Percentiles rank a stretch among this genome's conserved stretches.
phyloP scores from a whole-genome alignment of 805 yeast species.

The Saccharomycopsis schoenii region DNA sequence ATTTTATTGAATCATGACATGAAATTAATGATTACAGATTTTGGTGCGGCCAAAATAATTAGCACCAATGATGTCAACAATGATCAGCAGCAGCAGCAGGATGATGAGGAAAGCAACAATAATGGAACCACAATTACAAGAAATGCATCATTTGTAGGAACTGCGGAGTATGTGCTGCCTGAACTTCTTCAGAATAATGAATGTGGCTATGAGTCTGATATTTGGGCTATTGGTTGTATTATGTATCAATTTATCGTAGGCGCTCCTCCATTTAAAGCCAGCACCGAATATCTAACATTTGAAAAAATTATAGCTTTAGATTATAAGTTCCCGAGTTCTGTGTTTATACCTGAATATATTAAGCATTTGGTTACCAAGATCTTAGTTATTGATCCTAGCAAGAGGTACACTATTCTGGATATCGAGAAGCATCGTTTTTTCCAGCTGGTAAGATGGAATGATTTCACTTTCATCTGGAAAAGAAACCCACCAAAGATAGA shows the following conservation, averaged over 20 bases:
- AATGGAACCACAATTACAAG: constrained; percentile 17
- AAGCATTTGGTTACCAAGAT: constrained; percentile 59
- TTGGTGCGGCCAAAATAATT: constrained; percentile 90
- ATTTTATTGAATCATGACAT: constrained; percentile 76
- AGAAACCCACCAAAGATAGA: constrained; percentile 56
- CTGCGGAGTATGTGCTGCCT: constrained; percentile 95
- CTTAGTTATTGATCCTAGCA: constrained; percentile 60
- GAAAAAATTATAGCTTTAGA: constrained; percentile 76
- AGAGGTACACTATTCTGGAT: constrained; percentile 45
- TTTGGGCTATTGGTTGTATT: constrained; percentile 95
- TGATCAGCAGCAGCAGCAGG: constrained; percentile 26
- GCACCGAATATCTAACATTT: constrained; percentile 76
- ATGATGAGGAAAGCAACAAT: constrained; percentile 26
- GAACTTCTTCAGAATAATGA: constrained; percentile 70
- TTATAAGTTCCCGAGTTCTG: constrained; percentile 53
- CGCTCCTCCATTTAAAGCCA: constrained; percentile 80
- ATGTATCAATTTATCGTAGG: constrained; percentile 77
- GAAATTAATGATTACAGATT: constrained; percentile 87
- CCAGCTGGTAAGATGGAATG: constrained; percentile 52
- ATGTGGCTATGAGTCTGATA: constrained; percentile 76
- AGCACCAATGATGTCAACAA: background rate
- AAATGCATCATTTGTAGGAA: constrained; percentile 86
- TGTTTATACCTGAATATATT: constrained; percentile 50
- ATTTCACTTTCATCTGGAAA: constrained; percentile 61
- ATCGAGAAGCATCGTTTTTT: constrained; percentile 71